These are phyloP conservation scores for Marasmius sp. DNA, from an alignment of 1,284 basidiomycete species.

Conservation along the genomic window DNA sequence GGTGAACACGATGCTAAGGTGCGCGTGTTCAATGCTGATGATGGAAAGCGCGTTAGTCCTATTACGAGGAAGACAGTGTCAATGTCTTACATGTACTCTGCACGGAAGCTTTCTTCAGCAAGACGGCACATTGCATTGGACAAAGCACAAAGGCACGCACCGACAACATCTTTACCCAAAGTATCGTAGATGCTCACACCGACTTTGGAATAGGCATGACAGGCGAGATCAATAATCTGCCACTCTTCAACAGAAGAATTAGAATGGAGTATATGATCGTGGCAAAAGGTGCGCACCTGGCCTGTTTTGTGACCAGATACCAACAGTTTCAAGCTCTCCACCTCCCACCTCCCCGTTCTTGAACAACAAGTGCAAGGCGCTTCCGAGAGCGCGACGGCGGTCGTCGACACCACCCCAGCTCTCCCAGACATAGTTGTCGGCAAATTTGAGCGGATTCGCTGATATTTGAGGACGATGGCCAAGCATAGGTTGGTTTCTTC, in stretches of 20 bases:
- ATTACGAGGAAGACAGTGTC: constrained; percentile 20
- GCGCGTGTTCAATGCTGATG: constrained; percentile 80
- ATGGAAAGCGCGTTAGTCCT: constrained; percentile 22
- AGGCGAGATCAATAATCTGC: constrained; percentile 84
- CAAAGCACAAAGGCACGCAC: constrained; percentile 38
- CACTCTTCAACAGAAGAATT: constrained; percentile 59
- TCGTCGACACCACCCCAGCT: constrained; percentile 74
- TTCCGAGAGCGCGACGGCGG: constrained; percentile 70
- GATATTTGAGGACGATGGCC: constrained; percentile 71
- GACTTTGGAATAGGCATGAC: constrained; percentile 81
- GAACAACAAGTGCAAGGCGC: constrained; percentile 71
- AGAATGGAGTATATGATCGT: neutral
- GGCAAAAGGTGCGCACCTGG: constrained; percentile 52
- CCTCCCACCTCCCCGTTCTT: constrained; percentile 58
- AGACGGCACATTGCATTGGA: constrained; percentile 2
- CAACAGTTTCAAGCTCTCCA: constrained; percentile 66
- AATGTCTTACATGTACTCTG: constrained; percentile 70
- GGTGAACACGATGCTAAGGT: constrained; percentile 76
- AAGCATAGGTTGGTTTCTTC: constrained; percentile 54
- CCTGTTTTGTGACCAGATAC: constrained; percentile 77
- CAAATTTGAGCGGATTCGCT: constrained; percentile 66
- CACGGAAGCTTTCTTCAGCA: constrained; percentile 8
- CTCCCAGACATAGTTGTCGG: constrained; percentile 72
- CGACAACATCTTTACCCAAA: constrained; percentile 80
- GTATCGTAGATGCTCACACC: constrained; percentile 91